Base-by-base conservation (phyloP, 495 filamentous ascomycete species). In the Aspergillus sparsus region DNA sequence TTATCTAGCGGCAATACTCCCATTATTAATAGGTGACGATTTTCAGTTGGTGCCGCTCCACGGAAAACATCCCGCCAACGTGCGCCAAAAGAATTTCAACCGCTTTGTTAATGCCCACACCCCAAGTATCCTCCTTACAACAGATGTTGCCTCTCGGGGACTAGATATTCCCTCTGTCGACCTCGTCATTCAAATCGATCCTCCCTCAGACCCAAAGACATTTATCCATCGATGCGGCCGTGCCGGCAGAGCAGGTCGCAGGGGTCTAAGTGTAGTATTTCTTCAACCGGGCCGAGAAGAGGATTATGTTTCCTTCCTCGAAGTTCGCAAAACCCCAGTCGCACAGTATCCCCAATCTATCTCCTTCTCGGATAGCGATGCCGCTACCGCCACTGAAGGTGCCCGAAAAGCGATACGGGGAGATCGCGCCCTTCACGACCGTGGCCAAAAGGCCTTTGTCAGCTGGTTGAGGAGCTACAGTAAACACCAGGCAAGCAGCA, bases 141-240 rank as follows among this genome's bases (percentile, higher is more conserved):
- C 89, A 11, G 90, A 93, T 68, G 88, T 93, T 13, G 88, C 90
- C 11, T 89, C 92, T 27, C 83, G 92, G 50, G 93, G 93, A 34
- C 84, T 98, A 13, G 94, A 98, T 67, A 96, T 98, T 61, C 94
- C 95, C 1, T 88, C 91, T 57, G 92, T 97, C 36, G 95, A 98
- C 72, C 83, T 98, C 7, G 93, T 98, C 34, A 82, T 97, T 3
- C 93, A 98, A 70, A 80, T 97, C 51, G 94, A 98, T 67, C 88
- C 93, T 0, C 94, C 94, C 1, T 88, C 85, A 33, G 93, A 97
- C 68, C 91, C 94, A 0, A 97, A 97, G 72, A 90, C 88, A 39
- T 98, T 97, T 72, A 87, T 98, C 55, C 94, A 98, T 74, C 87
- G 94, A 57, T 95, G 91, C 66, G 94, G 94, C 4, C 91, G 94